Conservation (phyloP, 768 basidiomycete species). For the Fomitopsis pulvina region DNA sequence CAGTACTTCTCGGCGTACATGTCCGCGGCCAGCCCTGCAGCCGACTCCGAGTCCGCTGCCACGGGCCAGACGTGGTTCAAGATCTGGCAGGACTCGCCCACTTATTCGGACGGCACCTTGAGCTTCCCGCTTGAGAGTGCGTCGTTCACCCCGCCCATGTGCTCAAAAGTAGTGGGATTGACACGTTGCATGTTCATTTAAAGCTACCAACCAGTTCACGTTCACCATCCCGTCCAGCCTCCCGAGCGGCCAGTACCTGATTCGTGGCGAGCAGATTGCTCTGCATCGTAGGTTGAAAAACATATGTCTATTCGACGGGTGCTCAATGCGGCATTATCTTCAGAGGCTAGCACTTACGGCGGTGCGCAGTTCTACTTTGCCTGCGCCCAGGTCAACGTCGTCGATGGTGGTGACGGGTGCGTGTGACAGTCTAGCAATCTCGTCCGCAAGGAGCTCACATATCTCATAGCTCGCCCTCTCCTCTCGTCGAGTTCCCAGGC, state of each 20-base stretch:
- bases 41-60: constrained; percentile 29
- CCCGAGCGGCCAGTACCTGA: constrained; percentile 25
- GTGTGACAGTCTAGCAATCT: constrained; percentile 12
- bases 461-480: neutral
- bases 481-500: constrained; percentile 21
- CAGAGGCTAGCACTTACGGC: constrained; percentile 15
- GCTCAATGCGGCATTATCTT: neutral
- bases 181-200: constrained; percentile 3
- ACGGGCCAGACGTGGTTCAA: constrained; percentile 40
- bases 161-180: neutral
- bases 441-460: constrained; percentile 19
- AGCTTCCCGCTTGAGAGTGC: constrained; percentile 22
- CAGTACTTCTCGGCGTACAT: constrained; percentile 27
- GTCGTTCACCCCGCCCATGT: neutral
- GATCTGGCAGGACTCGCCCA: constrained; percentile 30
- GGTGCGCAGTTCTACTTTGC: constrained; percentile 26
- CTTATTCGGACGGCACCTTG: constrained; percentile 19
- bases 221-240: constrained; percentile 23
- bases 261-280: constrained; percentile 26
- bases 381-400: constrained; percentile 26
- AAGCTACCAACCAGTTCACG: constrained; percentile 17
- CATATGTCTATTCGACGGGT: neutral
- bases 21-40: constrained; percentile 21
- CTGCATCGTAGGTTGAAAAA: constrained; percentile 14
- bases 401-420: constrained; percentile 21